Percentiles rank a stretch among this genome's conserved stretches.
Conservation (phyloP, 2,329 filamentous ascomycete genomes). For the Boeremia lycopersici region DNA sequence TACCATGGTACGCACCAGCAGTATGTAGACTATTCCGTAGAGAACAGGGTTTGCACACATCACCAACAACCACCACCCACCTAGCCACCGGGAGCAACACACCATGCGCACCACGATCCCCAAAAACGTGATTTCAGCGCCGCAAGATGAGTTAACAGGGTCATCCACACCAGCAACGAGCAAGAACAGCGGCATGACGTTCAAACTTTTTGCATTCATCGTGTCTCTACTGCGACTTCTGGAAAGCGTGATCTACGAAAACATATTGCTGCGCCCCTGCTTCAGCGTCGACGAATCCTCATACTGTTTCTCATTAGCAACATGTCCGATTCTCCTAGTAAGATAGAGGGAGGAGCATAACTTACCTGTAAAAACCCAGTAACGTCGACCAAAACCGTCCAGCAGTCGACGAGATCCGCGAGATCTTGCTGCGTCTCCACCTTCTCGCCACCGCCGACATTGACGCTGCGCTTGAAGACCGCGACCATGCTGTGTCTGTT, state of each 20-base stretch:
- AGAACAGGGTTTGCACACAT: no score
- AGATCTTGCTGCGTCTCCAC: slow-evolving; percentile 69
- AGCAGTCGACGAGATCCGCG: slow-evolving; percentile 80
- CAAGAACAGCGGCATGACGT: no score
- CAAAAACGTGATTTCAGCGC: no score
- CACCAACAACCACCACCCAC: no score
- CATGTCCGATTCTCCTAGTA: not conserved
- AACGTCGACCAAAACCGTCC: slow-evolving; percentile 80
- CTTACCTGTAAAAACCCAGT: slow-evolving; percentile 84
- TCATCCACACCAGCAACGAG: not conserved
- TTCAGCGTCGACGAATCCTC: slow-evolving; percentile 37
- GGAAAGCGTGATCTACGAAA: slow-evolving; percentile 17
- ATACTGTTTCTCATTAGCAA: slow-evolving; percentile 28
- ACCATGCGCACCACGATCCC: no score
- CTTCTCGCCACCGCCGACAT: slow-evolving; percentile 63
- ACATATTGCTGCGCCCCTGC: slow-evolving; percentile 29
- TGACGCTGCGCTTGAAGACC: slow-evolving; percentile 86
- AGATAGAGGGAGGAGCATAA: not conserved
- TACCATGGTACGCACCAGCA: no score
- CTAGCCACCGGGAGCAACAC: no score
- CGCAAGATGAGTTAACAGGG: not conserved
- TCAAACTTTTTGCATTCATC: no score
- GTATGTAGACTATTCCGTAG: no score
- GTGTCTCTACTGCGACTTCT: not conserved
- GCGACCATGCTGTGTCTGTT: slow-evolving; percentile 85